phyloP scores from a whole-genome alignment of 1,284 basidiomycete species.

The Rugiboletus extremiorientalis region DNA sequence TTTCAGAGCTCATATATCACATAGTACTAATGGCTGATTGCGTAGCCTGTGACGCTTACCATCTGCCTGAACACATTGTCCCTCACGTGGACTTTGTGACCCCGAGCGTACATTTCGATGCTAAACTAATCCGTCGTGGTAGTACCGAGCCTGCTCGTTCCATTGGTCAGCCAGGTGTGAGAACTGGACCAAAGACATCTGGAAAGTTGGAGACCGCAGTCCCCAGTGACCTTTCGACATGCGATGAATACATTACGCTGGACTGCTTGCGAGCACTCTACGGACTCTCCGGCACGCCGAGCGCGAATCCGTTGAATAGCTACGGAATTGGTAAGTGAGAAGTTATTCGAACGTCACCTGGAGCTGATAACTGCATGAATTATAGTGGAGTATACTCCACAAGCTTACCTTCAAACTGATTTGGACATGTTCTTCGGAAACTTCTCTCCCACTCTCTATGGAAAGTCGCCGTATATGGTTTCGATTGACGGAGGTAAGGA shows the following conservation, averaged over 20 bases:
- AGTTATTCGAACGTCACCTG: background rate
- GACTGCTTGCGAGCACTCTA: constrained; percentile 40
- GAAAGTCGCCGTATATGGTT: constrained; percentile 19
- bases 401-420: constrained; percentile 43
- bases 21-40: constrained; percentile 3
- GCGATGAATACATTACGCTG: constrained; percentile 37
- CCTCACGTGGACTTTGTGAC: constrained; percentile 34
- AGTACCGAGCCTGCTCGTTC: background rate
- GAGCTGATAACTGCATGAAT: background rate
- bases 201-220: constrained; percentile 9
- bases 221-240: constrained; percentile 26
- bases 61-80: constrained; percentile 25
- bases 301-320: constrained; percentile 32
- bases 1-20: constrained; percentile 10
- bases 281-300: constrained; percentile 28
- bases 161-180: constrained; percentile 14
- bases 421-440: constrained; percentile 45
- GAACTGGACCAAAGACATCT: constrained; percentile 23
- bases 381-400: constrained; percentile 27
- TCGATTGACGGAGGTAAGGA: constrained; percentile 31
- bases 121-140: constrained; percentile 17
- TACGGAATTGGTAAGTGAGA: constrained; percentile 32
- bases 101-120: constrained; percentile 28
- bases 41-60: constrained; percentile 29
- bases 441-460: constrained; percentile 20